Conservation (phyloP, 2,329 filamentous ascomycete genomes). For the Arthroderma sp. region DNA sequence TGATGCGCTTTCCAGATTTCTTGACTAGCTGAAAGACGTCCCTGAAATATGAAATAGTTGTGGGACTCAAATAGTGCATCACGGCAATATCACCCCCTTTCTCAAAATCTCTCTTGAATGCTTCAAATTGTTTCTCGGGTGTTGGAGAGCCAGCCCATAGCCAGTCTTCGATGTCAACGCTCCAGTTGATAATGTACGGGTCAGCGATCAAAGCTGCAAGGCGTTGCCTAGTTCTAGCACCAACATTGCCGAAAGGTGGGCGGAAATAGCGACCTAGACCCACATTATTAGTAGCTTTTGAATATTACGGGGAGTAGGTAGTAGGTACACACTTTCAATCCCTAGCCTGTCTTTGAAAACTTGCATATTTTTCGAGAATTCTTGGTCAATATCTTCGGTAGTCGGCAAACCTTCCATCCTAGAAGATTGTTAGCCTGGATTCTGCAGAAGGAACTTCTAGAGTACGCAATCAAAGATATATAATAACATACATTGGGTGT, state of each 20-base stretch:
- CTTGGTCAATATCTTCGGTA: constrained; percentile 25
- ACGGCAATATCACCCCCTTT: constrained; percentile 55
- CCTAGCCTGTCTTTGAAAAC: constrained; percentile 23
- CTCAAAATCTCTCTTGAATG: constrained; percentile 51
- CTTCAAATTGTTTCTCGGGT: constrained; percentile 54
- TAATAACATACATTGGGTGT: constrained; percentile 44
- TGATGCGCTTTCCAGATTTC: constrained; percentile 50
- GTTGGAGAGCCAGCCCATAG: constrained; percentile 51
- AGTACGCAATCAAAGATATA: neutral
- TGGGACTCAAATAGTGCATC: constrained; percentile 56
- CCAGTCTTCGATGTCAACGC: constrained; percentile 61
- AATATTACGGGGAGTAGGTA: neutral
- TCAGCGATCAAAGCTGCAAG: constrained; percentile 42
- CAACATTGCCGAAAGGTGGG: constrained; percentile 57
- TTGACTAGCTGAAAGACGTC: constrained; percentile 56
- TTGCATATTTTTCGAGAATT: constrained; percentile 26
- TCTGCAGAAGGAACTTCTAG: neutral
- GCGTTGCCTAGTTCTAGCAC: constrained; percentile 53
- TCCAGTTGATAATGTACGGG: constrained; percentile 54
- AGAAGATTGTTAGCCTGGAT: constrained; percentile 7
- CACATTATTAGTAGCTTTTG: neutral
- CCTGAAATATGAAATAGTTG: constrained; percentile 51
- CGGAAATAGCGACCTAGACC: constrained; percentile 48
- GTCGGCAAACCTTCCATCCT: constrained; percentile 30
- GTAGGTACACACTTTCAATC: constrained; percentile 23